A percentile compares a stretch with the other conserved stretches of the same genome.
These are phyloP conservation scores for Trichoderma sp. DNA, from an alignment of 2,329 filamentous ascomycete genomes.

Conservation along the genomic window DNA sequence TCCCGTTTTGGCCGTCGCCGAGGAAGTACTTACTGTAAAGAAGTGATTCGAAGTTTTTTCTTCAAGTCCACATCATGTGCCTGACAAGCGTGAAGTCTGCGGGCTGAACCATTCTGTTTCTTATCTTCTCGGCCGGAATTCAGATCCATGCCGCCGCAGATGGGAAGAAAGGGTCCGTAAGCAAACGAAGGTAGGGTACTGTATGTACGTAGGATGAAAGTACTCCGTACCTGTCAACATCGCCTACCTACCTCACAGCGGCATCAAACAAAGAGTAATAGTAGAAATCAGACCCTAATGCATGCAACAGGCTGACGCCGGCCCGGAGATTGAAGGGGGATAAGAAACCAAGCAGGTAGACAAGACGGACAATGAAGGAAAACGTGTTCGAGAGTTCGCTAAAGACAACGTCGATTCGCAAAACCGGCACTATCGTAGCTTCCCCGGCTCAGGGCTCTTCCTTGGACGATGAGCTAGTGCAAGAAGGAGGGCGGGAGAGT, in stretches of 20 bases:
- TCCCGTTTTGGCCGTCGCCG: no score
- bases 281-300: not conserved
- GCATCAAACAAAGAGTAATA: no score
- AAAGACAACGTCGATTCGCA: not conserved
- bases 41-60: not conserved
- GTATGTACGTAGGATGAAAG: no score
- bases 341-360: not conserved
- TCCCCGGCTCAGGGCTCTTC: not conserved
- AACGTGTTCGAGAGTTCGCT: no score
- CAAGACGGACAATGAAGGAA: no score
- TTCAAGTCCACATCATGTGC: not conserved
- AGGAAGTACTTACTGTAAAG: no score
- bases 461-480: no score
- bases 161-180: not conserved
- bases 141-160: not conserved
- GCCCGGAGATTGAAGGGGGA: constrained; percentile 17
- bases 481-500: constrained; percentile 4
- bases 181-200: not conserved
- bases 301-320: not conserved
- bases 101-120: not conserved
- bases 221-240: no score
- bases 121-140: no score
- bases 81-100: not conserved
- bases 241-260: no score
- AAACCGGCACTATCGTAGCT: not conserved